A percentile compares a stretch with the other conserved stretches of the same genome.
phyloP scores from a whole-genome alignment of 192 early-diverging fungal species.

The Podila epicladia region DNA sequence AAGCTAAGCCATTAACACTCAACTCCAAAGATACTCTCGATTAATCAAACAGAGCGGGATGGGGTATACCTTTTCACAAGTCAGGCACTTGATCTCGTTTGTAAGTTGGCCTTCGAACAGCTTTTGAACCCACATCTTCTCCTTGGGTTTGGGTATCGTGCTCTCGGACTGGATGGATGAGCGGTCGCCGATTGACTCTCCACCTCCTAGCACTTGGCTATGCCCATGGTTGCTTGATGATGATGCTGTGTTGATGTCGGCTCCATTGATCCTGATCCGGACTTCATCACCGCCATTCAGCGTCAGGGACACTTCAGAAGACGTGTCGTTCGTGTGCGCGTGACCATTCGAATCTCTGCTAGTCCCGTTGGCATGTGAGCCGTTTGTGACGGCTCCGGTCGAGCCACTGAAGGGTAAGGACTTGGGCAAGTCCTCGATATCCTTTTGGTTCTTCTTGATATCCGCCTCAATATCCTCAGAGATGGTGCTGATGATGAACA shows the following conservation, averaged over 20 bases:
- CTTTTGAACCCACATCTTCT: conserved; percentile 91
- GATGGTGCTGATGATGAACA: conserved; percentile 93
- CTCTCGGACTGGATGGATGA: conserved; percentile 50
- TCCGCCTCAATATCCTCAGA: conserved; percentile 84
- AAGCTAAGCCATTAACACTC: no score
- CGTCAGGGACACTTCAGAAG: conserved; percentile 35
- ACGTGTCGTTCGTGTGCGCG: conserved; percentile 5
- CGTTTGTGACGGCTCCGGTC: conserved; percentile 8
- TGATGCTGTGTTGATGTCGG: conserved; percentile 31
- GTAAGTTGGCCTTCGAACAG: conserved; percentile 95
- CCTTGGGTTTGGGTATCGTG: conserved; percentile 40
- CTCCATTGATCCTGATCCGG: conserved; percentile 41
- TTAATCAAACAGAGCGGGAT: not conserved
- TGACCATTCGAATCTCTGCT: conserved; percentile 1
- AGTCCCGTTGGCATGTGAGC: not conserved
- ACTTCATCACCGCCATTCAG: conserved; percentile 41
- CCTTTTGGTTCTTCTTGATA: conserved; percentile 60
- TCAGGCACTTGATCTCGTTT: conserved; percentile 97
- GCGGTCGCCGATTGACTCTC: conserved; percentile 40
- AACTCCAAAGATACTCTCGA: not conserved
- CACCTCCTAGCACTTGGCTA: conserved; percentile 2
- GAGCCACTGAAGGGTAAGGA: not conserved
- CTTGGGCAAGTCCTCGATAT: conserved; percentile 28
- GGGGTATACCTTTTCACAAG: conserved; percentile 84
- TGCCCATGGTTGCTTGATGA: conserved; percentile 21